A percentile compares a stretch with the other conserved stretches of the same genome.
Conservation (phyloP, 2,329 filamentous ascomycete genomes). For the Colletotrichum viniferum region DNA sequence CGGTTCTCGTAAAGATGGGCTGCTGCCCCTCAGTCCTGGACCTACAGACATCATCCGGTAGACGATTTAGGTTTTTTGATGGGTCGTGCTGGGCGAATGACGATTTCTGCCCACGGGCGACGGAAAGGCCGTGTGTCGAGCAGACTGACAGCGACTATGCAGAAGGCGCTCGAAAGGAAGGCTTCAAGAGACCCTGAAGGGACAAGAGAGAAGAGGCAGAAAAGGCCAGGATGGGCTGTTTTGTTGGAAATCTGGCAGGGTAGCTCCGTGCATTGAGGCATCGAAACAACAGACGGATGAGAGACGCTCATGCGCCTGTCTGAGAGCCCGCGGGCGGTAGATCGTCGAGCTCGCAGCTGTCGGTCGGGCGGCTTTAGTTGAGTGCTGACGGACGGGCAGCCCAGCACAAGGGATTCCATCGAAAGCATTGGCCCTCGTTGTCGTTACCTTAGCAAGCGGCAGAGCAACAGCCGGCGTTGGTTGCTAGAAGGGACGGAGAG, state of each 20-base stretch:
- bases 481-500: not conserved
- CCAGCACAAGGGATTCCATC: not conserved
- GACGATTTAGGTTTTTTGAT: not conserved
- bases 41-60: not conserved
- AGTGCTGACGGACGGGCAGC: not conserved
- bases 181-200: not conserved
- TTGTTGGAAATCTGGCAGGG: not conserved
- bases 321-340: not conserved
- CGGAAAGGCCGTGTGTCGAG: not conserved
- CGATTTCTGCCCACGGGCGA: not conserved
- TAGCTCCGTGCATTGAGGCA: not conserved
- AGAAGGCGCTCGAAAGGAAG: not conserved
- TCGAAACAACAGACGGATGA: constrained; percentile 10
- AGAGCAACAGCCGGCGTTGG: not conserved
- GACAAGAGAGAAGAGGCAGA: not conserved
- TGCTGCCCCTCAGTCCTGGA: not conserved
- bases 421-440: not conserved
- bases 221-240: not conserved
- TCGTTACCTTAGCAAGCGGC: not conserved
- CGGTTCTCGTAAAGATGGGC: not conserved
- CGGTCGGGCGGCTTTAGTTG: constrained; percentile 2
- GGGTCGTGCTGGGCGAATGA: not conserved
- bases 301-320: constrained; percentile 15
- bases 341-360: not conserved
- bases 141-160: constrained; percentile 8